Conservation (phyloP, 1,139 yeast species). For the Eremothecium cymbalariae region DNA sequence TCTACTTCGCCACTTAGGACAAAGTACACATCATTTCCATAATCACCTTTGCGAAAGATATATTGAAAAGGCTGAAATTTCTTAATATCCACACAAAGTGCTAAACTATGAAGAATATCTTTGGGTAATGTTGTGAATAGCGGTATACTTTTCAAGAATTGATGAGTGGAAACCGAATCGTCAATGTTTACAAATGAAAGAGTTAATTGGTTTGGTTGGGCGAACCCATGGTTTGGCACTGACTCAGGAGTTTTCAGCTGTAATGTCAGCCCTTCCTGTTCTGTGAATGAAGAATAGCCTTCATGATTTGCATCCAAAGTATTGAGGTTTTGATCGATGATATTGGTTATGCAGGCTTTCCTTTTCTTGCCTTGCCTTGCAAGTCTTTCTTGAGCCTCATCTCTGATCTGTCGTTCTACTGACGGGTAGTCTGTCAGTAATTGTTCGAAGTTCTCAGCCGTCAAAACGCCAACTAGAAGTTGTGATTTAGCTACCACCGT, state of each 20-base stretch:
- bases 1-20: conserved; percentile 65
- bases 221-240: no score
- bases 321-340: conserved; percentile 7
- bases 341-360: conserved; percentile 25
- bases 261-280: background rate
- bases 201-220: no score
- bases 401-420: conserved; percentile 60
- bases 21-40: conserved; percentile 57
- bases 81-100: conserved; percentile 52
- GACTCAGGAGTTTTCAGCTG: background rate
- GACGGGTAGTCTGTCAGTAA: conserved; percentile 56
- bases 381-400: conserved; percentile 69
- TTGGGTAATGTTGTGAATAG: conserved; percentile 51
- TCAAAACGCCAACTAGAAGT: conserved; percentile 59
- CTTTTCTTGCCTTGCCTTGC: conserved; percentile 60
- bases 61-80: conserved; percentile 49
- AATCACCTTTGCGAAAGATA: conserved; percentile 51
- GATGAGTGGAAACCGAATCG: conserved; percentile 47
- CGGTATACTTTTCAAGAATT: conserved; percentile 49
- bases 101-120: conserved; percentile 52
- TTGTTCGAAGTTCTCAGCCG: conserved; percentile 51
- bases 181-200: conserved; percentile 42
- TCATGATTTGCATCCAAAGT: conserved; percentile 1
- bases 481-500: conserved; percentile 66
- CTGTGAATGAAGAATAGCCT: conserved; percentile 12